Conservation (phyloP, 2,329 filamentous ascomycete genomes). For the Colletotrichum phormii region DNA sequence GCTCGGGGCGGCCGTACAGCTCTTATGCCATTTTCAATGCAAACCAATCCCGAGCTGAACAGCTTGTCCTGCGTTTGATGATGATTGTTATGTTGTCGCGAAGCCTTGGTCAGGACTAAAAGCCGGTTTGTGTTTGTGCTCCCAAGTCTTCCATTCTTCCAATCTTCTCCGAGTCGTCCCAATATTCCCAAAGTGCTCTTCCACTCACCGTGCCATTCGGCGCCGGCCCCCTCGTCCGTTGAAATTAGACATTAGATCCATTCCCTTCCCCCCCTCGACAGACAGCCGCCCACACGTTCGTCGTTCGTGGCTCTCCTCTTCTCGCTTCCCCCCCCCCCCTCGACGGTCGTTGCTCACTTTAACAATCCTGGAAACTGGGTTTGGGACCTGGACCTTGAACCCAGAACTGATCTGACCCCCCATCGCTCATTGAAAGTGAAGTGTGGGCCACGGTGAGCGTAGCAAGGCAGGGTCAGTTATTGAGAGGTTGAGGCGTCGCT, state of each 20-base stretch:
- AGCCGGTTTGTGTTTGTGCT: neutral
- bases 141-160: neutral
- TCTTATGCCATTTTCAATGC: neutral
- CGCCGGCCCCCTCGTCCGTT: conserved; percentile 32
- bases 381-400: conserved; percentile 24
- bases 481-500: conserved; percentile 29
- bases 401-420: conserved; percentile 29
- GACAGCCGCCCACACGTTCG: conserved; percentile 13
- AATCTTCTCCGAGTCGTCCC: neutral
- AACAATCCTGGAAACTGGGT: conserved; percentile 16
- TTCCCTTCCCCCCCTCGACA: conserved; percentile 4
- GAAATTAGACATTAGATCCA: conserved; percentile 22
- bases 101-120: neutral
- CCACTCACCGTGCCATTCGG: conserved; percentile 21
- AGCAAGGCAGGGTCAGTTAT: conserved; percentile 17
- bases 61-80: neutral
- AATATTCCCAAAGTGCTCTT: neutral
- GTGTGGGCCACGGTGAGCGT: conserved; percentile 25
- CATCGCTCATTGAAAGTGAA: conserved; percentile 17
- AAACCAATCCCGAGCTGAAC: neutral
- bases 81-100: neutral
- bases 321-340: neutral
- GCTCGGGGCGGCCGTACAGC: neutral
- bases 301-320: neutral
- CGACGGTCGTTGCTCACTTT: conserved; percentile 17